These are phyloP conservation scores for Skeletonema tropicum DNA, from an alignment of 108 stramenopile genomes.

Conservation along the genomic window DNA sequence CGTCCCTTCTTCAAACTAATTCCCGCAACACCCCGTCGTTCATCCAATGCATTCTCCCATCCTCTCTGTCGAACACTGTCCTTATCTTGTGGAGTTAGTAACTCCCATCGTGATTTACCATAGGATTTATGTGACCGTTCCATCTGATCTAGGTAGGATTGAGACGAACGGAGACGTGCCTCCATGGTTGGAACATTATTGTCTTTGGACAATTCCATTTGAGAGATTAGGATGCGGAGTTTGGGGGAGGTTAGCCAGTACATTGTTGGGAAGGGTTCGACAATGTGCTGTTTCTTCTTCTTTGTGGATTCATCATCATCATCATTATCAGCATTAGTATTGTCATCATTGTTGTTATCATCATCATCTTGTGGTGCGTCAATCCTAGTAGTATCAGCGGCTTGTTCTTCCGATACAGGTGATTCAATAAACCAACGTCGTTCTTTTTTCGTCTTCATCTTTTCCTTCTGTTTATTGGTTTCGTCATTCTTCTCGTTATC, in stretches of 20 bases:
- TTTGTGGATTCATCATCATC: background rate
- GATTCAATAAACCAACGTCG: conserved; percentile 7
- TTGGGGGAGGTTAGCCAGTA: conserved; percentile 83
- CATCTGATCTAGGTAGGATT: conserved; percentile 57
- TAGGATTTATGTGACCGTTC: conserved; percentile 74
- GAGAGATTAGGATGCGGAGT: conserved; percentile 58
- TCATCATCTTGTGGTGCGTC: conserved; percentile 5
- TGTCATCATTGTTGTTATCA: background rate
- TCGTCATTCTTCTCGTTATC: background rate
- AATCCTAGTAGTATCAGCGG: background rate
- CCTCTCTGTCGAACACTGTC: conserved; percentile 36
- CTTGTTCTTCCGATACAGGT: background rate
- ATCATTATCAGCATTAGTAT: too few species aligned
- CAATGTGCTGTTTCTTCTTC: conserved; percentile 37
- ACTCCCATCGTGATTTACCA: conserved; percentile 54
- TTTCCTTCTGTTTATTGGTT: conserved; percentile 9
- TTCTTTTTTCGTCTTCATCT: conserved; percentile 12
- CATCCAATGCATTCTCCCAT: conserved; percentile 56
- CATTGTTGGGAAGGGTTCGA: conserved; percentile 89
- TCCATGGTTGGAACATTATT: conserved; percentile 50
- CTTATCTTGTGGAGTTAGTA: conserved; percentile 56
- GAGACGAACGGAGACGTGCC: conserved; percentile 36
- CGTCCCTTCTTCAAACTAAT: conserved; percentile 49
- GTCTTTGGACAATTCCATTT: conserved; percentile 62
- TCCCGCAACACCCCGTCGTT: conserved; percentile 75